phyloP scores from a whole-genome alignment of 768 basidiomycete genomes.

The Neoboletus subvelutipes region DNA sequence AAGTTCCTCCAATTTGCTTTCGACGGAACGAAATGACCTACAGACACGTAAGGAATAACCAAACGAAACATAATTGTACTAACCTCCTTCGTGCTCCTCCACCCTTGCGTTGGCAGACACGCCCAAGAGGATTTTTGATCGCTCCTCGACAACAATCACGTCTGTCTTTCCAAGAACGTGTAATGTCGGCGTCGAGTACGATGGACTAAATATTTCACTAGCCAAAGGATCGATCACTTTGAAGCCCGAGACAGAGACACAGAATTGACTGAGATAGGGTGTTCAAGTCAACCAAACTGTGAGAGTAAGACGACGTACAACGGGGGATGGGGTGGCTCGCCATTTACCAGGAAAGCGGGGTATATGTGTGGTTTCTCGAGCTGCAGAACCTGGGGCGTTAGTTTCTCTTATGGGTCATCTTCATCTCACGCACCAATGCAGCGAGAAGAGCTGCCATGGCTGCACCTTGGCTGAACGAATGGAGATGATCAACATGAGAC shows the following conservation, averaged over 20 bases:
- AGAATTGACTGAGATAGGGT: conserved; percentile 54
- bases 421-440: conserved; percentile 55
- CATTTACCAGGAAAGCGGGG: conserved; percentile 62
- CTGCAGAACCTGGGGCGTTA: conserved; percentile 30
- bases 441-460: conserved; percentile 69
- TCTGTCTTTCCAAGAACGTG: conserved; percentile 80
- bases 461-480: conserved; percentile 64
- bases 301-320: conserved; percentile 46
- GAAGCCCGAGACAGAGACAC: conserved; percentile 76
- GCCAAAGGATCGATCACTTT: conserved; percentile 46
- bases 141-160: conserved; percentile 69
- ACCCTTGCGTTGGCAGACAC: conserved; percentile 58
- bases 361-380: conserved; percentile 53
- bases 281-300: background rate
- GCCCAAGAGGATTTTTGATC: conserved; percentile 56
- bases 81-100: conserved; percentile 80
- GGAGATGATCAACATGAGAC: conserved; percentile 5
- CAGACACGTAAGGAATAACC: background rate
- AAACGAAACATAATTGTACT: conserved; percentile 23
- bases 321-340: conserved; percentile 69
- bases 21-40: conserved; percentile 84
- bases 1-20: conserved; percentile 77
- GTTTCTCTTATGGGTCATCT: background rate
- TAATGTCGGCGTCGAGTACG: conserved; percentile 68
- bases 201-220: conserved; percentile 47